These are phyloP conservation scores for Zasmidium angulare DNA, from an alignment of 2,329 filamentous ascomycete genomes.

Conservation along the genomic window DNA sequence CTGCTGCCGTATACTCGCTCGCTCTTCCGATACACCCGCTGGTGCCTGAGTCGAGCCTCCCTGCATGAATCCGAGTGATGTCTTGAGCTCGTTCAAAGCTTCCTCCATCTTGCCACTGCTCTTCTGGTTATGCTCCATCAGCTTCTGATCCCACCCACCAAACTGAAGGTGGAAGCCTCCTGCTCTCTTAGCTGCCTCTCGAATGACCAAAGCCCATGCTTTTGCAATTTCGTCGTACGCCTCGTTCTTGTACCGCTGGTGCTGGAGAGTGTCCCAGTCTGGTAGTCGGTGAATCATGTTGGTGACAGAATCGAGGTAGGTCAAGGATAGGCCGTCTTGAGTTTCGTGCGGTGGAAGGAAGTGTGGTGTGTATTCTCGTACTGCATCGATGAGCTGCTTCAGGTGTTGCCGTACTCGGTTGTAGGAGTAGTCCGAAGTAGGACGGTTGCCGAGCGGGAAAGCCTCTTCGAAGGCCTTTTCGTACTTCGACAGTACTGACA, in stretches of 20 bases:
- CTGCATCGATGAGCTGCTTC: constrained; percentile 77
- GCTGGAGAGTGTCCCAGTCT: constrained; percentile 83
- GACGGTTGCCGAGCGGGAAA: constrained; percentile 81
- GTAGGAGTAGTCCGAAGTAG: constrained; percentile 89
- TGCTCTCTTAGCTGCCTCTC: constrained; percentile 85
- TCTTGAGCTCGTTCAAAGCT: constrained; percentile 74
- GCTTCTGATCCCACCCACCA: constrained; percentile 86
- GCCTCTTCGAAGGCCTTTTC: constrained; percentile 73
- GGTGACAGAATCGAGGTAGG: constrained; percentile 86
- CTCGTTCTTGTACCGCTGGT: constrained; percentile 90
- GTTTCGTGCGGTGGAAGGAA: constrained; percentile 89
- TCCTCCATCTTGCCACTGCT: constrained; percentile 78
- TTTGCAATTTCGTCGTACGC: constrained; percentile 95
- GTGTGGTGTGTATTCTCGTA: constrained; percentile 92
- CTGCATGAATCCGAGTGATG: constrained; percentile 75
- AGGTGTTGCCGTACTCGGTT: constrained; percentile 85
- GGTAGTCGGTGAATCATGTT: constrained; percentile 86
- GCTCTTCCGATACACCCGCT: constrained; percentile 33
- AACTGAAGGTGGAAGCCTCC: constrained; percentile 87
- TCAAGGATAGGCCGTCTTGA: constrained; percentile 78
- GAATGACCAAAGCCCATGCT: constrained; percentile 89
- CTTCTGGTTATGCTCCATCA: constrained; percentile 83
- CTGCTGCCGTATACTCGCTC: constrained; percentile 53
- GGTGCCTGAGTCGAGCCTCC: constrained; percentile 37
- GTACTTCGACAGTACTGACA: constrained; percentile 80